Conservation (phyloP, 2,329 filamentous ascomycete genomes). For the Apiospora kogelbergensis region DNA sequence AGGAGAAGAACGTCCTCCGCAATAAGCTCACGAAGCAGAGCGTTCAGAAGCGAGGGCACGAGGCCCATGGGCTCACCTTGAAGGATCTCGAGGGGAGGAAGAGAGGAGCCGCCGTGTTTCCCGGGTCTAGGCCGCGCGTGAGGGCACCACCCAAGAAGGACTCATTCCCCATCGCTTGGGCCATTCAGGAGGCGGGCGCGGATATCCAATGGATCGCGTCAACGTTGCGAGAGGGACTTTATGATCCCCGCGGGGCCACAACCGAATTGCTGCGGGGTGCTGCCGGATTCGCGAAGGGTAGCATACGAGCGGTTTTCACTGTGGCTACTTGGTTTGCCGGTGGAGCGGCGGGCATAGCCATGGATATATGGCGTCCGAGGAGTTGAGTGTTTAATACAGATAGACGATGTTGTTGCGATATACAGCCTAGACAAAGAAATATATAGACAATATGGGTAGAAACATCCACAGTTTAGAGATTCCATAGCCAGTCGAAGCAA, state of each 20-base stretch:
- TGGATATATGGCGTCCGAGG: neutral
- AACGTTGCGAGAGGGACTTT: neutral
- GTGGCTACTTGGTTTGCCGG: slow-evolving; percentile 16
- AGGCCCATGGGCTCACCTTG: slow-evolving; percentile 28
- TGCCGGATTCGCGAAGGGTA: slow-evolving; percentile 8
- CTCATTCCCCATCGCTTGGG: slow-evolving; percentile 25
- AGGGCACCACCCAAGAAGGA: slow-evolving; percentile 24
- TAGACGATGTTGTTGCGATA: neutral
- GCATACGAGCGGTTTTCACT: slow-evolving; percentile 13
- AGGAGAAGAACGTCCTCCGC: slow-evolving; percentile 23
- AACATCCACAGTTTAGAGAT: neutral
- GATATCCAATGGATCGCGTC: slow-evolving; percentile 17
- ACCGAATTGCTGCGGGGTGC: neutral
- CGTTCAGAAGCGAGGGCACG: slow-evolving; percentile 27
- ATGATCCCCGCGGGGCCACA: neutral
- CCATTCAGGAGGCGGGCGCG: slow-evolving; percentile 18
- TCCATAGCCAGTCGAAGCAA: neutral
- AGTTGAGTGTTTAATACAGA: neutral
- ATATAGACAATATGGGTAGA: neutral
- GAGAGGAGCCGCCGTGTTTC: slow-evolving; percentile 26
- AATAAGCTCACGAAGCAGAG: slow-evolving; percentile 28
- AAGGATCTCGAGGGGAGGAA: slow-evolving; percentile 25
- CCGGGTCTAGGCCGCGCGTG: slow-evolving; percentile 27
- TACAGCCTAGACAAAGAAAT: neutral
- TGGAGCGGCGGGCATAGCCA: neutral